These are phyloP conservation scores for Cadophora luteo-olivacea DNA, from an alignment of 2,329 filamentous ascomycete genomes.

Conservation along the genomic window DNA sequence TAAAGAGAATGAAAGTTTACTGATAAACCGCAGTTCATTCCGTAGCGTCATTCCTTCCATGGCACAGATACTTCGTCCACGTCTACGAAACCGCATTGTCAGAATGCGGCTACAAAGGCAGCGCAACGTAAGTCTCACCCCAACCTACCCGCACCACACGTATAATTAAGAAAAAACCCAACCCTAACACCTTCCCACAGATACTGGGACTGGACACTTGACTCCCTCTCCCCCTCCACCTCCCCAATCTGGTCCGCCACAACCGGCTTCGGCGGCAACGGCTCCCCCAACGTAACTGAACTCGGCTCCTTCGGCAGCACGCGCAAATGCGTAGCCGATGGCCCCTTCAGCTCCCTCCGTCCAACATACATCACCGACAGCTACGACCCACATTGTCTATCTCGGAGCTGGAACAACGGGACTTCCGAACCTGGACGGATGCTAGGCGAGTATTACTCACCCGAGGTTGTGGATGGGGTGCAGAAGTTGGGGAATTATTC, in stretches of 20 bases:
- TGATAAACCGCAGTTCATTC: slow-evolving; percentile 28
- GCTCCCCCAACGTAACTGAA: neutral
- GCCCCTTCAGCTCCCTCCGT: neutral
- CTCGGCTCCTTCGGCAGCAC: no score
- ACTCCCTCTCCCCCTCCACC: slow-evolving; percentile 52
- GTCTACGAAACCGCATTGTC: slow-evolving; percentile 50
- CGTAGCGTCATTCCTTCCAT: slow-evolving; percentile 46
- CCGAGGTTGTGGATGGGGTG: neutral
- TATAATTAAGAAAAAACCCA: neutral
- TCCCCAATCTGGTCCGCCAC: neutral
- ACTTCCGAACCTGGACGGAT: neutral
- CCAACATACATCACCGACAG: neutral
- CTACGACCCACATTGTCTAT: slow-evolving; percentile 2
- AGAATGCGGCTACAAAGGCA: neutral
- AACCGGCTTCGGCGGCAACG: slow-evolving; percentile 7
- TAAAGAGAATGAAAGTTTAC: neutral
- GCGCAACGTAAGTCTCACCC: neutral
- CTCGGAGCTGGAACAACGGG: slow-evolving; percentile 4
- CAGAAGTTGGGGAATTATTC: neutral
- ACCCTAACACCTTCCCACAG: slow-evolving; percentile 41
- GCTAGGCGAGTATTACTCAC: neutral
- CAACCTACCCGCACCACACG: neutral
- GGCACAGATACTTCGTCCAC: slow-evolving; percentile 51
- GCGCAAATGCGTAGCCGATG: neutral
- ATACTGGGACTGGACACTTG: slow-evolving; percentile 52